Evolutionary conservation across 1,139 yeast genomes (phyloP).

Genomic region (Yamadazyma atlantica): DNA sequence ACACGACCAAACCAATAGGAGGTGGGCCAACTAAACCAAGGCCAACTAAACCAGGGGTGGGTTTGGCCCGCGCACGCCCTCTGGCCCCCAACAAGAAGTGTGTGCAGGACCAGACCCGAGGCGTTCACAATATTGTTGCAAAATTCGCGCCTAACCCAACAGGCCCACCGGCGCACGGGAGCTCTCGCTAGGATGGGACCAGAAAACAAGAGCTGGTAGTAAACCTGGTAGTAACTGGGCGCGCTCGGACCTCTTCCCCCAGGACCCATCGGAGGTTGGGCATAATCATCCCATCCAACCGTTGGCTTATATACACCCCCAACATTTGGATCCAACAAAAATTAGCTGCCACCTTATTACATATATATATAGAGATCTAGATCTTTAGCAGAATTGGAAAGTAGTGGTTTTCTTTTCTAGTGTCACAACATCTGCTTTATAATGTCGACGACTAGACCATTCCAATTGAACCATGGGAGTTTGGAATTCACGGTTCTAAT

Average conservation of each 20-base stretch:
- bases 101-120: neutral
- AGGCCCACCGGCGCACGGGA: too few species aligned
- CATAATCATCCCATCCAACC: neutral
- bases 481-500: constrained; percentile 87
- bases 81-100: neutral
- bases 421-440: too few species aligned
- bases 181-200: too few species aligned
- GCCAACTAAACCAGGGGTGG: too few species aligned
- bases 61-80: neutral
- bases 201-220: too few species aligned
- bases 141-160: neutral
- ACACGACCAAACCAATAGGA: neutral
- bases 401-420: too few species aligned
- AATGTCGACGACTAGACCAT: constrained; percentile 51
- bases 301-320: neutral
- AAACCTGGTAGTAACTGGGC: too few species aligned
- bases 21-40: too few species aligned
- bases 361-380: constrained; percentile 1
- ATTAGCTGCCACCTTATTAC: neutral
- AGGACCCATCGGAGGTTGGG: too few species aligned
- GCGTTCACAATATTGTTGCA: neutral
- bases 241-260: too few species aligned
- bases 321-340: constrained; percentile 1
- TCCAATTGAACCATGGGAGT: constrained; percentile 79
- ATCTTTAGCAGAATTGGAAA: too few species aligned